These are phyloP conservation scores for Allium sativum DNA, from an alignment of 106 monocot species.

Conservation along the genomic window DNA sequence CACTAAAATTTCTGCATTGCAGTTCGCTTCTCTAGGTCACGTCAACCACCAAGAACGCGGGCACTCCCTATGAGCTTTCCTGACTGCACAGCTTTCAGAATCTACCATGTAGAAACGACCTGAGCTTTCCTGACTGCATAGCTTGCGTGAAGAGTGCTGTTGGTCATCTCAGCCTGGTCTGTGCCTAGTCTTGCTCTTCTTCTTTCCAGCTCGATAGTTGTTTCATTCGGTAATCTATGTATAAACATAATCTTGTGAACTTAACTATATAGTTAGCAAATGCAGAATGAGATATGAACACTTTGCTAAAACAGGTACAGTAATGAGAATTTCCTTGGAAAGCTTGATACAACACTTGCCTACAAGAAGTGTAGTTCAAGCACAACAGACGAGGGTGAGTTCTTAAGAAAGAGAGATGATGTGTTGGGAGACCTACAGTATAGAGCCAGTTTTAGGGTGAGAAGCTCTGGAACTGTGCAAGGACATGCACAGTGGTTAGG, in stretches of 20 bases:
- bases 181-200: constrained; percentile 37
- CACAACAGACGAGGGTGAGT: constrained; percentile 30
- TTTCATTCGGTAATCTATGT: constrained; percentile 50
- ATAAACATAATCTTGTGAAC: too few species aligned
- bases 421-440: constrained; percentile 46
- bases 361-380: constrained; percentile 54
- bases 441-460: constrained; percentile 53
- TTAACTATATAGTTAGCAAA: too few species aligned
- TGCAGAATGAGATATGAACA: too few species aligned
- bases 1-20: too few species aligned
- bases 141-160: constrained; percentile 54
- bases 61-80: too few species aligned
- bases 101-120: constrained; percentile 69
- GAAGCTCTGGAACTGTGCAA: constrained; percentile 61
- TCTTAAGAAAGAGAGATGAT: constrained; percentile 54
- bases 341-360: constrained; percentile 33
- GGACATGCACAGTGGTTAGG: constrained; percentile 77
- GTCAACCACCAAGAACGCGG: too few species aligned
- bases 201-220: constrained; percentile 85
- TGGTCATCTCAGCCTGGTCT: constrained; percentile 51
- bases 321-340: constrained; percentile 55
- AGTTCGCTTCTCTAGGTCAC: too few species aligned
- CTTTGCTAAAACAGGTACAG: too few species aligned
- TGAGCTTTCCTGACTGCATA: constrained; percentile 40
- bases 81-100: neutral